Evolutionary conservation across 2,329 filamentous ascomycete species (phyloP).

Genomic region (Fusarium multiceps): DNA sequence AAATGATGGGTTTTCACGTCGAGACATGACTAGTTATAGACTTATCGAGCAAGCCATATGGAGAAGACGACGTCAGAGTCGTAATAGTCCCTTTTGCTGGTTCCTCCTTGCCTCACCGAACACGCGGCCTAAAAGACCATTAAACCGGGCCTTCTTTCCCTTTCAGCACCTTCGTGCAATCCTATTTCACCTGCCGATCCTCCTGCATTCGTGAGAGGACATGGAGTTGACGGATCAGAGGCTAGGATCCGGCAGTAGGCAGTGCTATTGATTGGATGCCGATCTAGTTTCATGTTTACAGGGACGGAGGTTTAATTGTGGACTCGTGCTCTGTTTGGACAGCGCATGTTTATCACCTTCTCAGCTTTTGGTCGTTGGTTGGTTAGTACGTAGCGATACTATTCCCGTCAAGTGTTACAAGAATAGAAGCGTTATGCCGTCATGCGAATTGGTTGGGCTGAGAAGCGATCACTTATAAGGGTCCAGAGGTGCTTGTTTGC

Average conservation of each 20-base stretch:
- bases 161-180: conserved; percentile 25
- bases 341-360: not conserved
- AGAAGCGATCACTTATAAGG: conserved; percentile 4
- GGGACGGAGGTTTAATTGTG: conserved; percentile 17
- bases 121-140: conserved; percentile 30
- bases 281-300: conserved; percentile 36
- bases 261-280: conserved; percentile 27
- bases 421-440: conserved; percentile 19
- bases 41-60: conserved; percentile 17
- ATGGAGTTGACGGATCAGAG: conserved; percentile 25
- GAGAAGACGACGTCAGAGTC: conserved; percentile 38
- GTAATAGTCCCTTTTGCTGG: not conserved
- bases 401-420: conserved; percentile 13
- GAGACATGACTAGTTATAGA: conserved; percentile 32
- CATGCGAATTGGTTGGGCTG: conserved; percentile 3
- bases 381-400: conserved; percentile 1
- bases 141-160: conserved; percentile 29
- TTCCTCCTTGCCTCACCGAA: conserved; percentile 25
- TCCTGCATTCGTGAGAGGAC: conserved; percentile 32
- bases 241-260: conserved; percentile 12
- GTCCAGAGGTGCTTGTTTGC: conserved; percentile 10
- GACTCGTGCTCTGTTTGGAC: not conserved
- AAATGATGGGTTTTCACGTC: not conserved
- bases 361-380: not conserved
- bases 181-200: conserved; percentile 36